phyloP scores from a whole-genome alignment of 345 rosid species.

The Abelmoschus esculentus region DNA sequence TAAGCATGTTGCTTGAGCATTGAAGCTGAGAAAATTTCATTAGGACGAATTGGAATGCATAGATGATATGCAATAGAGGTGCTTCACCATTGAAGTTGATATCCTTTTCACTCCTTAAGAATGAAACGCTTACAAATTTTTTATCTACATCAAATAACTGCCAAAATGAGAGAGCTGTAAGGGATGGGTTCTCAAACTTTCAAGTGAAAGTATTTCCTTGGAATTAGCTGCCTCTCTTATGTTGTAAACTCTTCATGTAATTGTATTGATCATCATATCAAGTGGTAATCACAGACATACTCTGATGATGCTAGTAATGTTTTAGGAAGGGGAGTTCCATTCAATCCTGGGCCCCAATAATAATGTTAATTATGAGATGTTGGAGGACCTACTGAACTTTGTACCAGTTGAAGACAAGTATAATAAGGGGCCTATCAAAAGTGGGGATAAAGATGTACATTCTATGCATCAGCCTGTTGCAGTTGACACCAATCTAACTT shows the following conservation, averaged over 20 bases:
- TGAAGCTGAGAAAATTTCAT: too few relatives aligned
- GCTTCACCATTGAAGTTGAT: too few relatives aligned
- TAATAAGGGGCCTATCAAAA: conserved; percentile 22
- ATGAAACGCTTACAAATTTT: background rate
- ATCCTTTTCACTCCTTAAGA: too few relatives aligned
- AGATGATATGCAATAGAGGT: too few relatives aligned
- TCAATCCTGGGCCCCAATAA: conserved; percentile 18
- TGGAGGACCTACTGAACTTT: conserved; percentile 40
- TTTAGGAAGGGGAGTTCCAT: conserved; percentile 33
- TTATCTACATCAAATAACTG: background rate
- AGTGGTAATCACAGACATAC: background rate
- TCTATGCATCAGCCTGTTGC: conserved; percentile 28
- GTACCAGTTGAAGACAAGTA: conserved; percentile 30
- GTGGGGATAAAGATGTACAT: conserved; percentile 29
- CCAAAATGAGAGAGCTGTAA: background rate
- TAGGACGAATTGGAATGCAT: too few relatives aligned
- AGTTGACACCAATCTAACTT: conserved; percentile 29
- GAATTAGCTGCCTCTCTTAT: background rate
- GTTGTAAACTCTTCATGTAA: background rate
- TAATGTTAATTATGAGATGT: conserved; percentile 20
- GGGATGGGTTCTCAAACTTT: background rate
- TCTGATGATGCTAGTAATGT: conserved; percentile 12
- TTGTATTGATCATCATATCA: conserved; percentile 3
- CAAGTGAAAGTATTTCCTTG: background rate
- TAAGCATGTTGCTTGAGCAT: background rate